Evolutionary conservation across 2,329 filamentous ascomycete genomes (phyloP), one percentile per base, ranked within the genome.

Genomic region (Venturia aucupariae): DNA sequence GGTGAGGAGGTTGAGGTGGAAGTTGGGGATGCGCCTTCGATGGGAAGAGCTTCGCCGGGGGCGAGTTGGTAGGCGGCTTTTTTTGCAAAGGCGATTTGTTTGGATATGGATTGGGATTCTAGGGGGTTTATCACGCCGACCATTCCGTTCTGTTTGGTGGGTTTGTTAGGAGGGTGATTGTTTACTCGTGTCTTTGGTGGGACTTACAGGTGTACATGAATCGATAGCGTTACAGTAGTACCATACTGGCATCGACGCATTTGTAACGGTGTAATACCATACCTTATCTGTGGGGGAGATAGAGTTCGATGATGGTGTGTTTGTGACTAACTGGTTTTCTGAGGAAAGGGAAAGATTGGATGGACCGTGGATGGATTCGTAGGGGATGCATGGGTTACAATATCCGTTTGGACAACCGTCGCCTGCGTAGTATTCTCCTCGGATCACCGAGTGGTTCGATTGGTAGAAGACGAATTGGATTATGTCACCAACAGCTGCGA

Each of bases 101-200:
- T 65, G 22, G 46, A 4, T 38, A 65, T 35, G 30, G 64, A 65
- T 35, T 27, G 19, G 27, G 13, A 13, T 39, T 65, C 35, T 38
- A 42, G 39, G 7, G 86, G 82, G 70, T 92, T 93, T 68, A 93
- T 87, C 1, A 84, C 87, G 3, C 89, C 89, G 19, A 93, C 82
- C 89, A 93, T 93, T 27, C 84, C 81, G 54, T 87, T 81, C 55
- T 57, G 15, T 57, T 22, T 1, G 3, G 46, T 35, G 8, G 35
- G 3, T 2, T 35, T 57, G 19, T 15, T 57, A 30, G 27, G 4
- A 30, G 27, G 4, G 30, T 35, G 51, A 3, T 10, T 27, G 15
- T 51, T 27, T 8, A 17, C 1, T 7, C 4, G 3, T n/a, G 5
- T 35, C 5, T n/a, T 32, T 19, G 27, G 5, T n/a, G 15, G 2